A percentile compares a stretch with the other conserved stretches of the same genome.
Conservation (phyloP, 2,329 filamentous ascomycete genomes). For the Apiospora koreana region DNA sequence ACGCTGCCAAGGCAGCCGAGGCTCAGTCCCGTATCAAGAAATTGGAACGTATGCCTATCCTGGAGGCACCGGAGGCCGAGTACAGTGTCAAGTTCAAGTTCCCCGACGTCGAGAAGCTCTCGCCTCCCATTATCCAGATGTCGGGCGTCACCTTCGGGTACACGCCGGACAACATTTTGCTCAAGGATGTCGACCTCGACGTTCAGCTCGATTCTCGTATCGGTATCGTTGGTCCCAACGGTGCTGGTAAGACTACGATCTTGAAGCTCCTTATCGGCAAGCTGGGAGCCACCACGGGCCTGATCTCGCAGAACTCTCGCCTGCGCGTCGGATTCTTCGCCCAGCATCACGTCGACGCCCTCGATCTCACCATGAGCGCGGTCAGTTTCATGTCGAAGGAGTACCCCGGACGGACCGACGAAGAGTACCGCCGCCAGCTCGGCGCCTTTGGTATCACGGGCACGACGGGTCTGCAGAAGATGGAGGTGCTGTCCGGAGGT, state of each 20-base stretch:
- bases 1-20: slow-evolving; percentile 97
- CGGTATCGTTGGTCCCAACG: slow-evolving; percentile 98
- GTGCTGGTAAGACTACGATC: slow-evolving; percentile 98
- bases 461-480: slow-evolving; percentile 95
- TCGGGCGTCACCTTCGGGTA: slow-evolving; percentile 90
- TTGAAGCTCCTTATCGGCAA: slow-evolving; percentile 94
- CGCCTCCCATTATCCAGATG: slow-evolving; percentile 98
- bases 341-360: slow-evolving; percentile 95
- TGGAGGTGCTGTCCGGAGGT: slow-evolving; percentile 90
- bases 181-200: slow-evolving; percentile 88
- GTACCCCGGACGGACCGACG: slow-evolving; percentile 88
- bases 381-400: slow-evolving; percentile 95
- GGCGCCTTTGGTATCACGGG: slow-evolving; percentile 90
- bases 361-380: slow-evolving; percentile 85
- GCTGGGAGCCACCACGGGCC: slow-evolving; percentile 71
- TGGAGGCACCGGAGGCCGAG: slow-evolving; percentile 87
- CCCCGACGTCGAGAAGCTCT: slow-evolving; percentile 95
- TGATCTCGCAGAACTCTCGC: slow-evolving; percentile 87
- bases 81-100: slow-evolving; percentile 98
- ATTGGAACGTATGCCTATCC: slow-evolving; percentile 91
- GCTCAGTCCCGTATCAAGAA: slow-evolving; percentile 99
- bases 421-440: slow-evolving; percentile 94
- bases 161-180: slow-evolving; percentile 72
- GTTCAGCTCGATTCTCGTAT: slow-evolving; percentile 98
- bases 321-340: slow-evolving; percentile 95